Evolutionary conservation across 352 stramenopile species (phyloP), one percentile per base, ranked within the genome.

Genomic region (Globisporangium carolinianum): DNA sequence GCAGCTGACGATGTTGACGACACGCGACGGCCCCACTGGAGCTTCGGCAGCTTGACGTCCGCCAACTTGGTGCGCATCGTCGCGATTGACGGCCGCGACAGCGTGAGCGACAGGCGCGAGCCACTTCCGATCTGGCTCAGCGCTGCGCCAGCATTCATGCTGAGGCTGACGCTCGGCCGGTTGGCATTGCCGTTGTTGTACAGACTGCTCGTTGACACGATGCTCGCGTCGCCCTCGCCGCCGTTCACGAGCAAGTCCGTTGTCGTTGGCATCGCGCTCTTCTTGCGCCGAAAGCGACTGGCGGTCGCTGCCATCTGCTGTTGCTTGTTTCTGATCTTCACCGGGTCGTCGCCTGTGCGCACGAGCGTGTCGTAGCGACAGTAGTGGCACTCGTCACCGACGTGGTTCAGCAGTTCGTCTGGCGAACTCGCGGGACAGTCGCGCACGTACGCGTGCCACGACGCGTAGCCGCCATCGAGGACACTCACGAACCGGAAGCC

Each of bases 371-470:
- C 83, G 48, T 91, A 88, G 2, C 78, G 79, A 39, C 83, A 93
- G 61, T 93, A 89, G 3, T 89, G 79, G 49, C 83, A 93, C 55
- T 89, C 71, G 14, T 69, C 65, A 18, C 69, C 69, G 0, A 87
- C 76, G 51, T 93, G 83, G 51, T 85, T 82, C 41, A 89, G 65
- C 45, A 93, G 56, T 48, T 93, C 83, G 43, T 87, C 56, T 2
- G 76, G 76, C 6, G 83, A 89, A 1, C 61, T 82, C 15, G 61
- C 61, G 1, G 75, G 58, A 3, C 75, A 70, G 58, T 93, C 83
- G 24, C 83, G 75, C 76, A 93, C 87, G 58, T 84, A 91, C n/a
- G 83, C 80, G 55, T 93, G 83, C 83, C 83, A 93, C 6, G 80
- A 86, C 10, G 83, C 76, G 57, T 90, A 93, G 2, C 83, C 83